Evolutionary conservation across 371 early-diverging fungal species (phyloP), one percentile per base, ranked within the genome.

Genomic region (Circinella minor): DNA sequence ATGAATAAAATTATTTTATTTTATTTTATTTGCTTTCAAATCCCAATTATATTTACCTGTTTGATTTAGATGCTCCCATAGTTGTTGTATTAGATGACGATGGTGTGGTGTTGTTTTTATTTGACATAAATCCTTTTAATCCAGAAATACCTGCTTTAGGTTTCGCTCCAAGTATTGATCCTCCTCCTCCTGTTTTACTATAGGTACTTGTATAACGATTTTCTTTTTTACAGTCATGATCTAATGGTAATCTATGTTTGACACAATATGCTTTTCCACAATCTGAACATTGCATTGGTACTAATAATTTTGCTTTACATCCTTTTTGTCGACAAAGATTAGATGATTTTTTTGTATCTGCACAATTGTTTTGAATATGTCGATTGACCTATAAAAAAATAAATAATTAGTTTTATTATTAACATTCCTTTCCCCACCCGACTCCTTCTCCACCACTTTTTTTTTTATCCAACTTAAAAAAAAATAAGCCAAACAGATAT

Each of bases 321-420:
- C 79, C 86, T 51, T 76, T 78, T 66, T 77, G 74, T 17, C 78
- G 77, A 68, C 90, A 90, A n/a, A 83, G 67, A 63, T 89, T 87
- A 59, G 83, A 77, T n/a, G 81, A 82, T 61, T 81, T 83, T 39
- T 77, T 68, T 17, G 78, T 76, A 49, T 86, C 82, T 13, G 79
- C 79, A 63, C 90, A 90, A 63, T 85, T 87, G 62, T 81, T 86
- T 61, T 87, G 79, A 36, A 90, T 89, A 74, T 90, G 90, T 39
- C 81, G 77, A 65, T 90, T 86, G 69, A 86, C 87, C 68, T 67
- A 49, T 9, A 36, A 55, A 43, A 55, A n/a, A 38, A 15, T 51
- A 51, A 4, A 17, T 51, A 51, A 6, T 15, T 11, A 43, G 43
- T 43, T 43, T 43, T 47, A 61, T 17, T 27, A 27, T 27, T 27